Base-by-base conservation (phyloP, 768 basidiomycete species). In the Suillus fuscotomentosus region DNA sequence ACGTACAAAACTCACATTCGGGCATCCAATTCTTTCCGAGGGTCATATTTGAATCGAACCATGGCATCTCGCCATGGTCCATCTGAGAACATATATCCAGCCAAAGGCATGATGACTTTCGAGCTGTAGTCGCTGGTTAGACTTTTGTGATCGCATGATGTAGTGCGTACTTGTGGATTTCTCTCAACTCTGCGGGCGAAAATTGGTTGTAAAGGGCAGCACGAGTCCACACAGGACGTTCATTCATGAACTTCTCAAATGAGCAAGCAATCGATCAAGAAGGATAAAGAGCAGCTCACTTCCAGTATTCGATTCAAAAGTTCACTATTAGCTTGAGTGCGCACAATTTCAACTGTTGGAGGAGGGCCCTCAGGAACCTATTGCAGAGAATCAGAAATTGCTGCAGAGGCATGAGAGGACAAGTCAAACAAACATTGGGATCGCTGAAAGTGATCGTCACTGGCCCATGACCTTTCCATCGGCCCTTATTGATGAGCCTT, bases 21-120 rank as follows among this genome's bases (percentile, higher is more conserved):
- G 22, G 93, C 89, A 57, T 82, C 78, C 3, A 83, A 82, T 66
- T 92, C 84, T 69, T 83, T 84, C 47, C 96, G 83, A 10, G 97
- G 97, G 71, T 99, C 97, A 71, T 95, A 99, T 14, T 89, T 88
- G 63, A 95, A 90, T 53, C 87, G 86, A 42, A 98, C 83, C 59
- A 95, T 83, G 15, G 92, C 91, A 69, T 98, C 96, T 47, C 94
- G 84, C 89, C 92, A 99, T 3, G 96, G 95, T 0, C 97, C 97
- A 68, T 97, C 96, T 68, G 89, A 86, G 72, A 98, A 96, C 10
- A 92, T 90, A 71, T 96, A 99, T 62, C 88, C 90, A 4, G 91
- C 86, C 6, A 92, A 77, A 3, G 95, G 90, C 20, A 97, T 83
- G 17, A 95, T 81, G 7, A 87, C 77, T 72, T 96, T 97, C 14